phyloP scores from a whole-genome alignment of 2,329 filamentous ascomycete genomes.

The Parafenestella ontariensis region DNA sequence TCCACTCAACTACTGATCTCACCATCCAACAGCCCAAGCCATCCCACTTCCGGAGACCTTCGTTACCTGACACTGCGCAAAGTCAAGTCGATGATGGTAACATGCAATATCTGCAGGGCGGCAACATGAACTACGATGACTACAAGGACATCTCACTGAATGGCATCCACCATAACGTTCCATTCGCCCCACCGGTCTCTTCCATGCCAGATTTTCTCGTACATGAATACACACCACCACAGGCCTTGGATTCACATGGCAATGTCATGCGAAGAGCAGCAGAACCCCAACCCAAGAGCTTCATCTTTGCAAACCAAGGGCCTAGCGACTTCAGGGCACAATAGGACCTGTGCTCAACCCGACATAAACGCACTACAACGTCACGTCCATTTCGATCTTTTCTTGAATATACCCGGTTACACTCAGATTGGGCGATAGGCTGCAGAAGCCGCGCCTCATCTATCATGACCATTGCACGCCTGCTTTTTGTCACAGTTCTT shows the following conservation, averaged over 20 bases:
- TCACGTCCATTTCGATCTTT: not conserved
- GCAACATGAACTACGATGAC: constrained; percentile 39
- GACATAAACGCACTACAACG: no score
- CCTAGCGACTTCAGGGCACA: constrained; percentile 50
- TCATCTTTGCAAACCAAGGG: constrained; percentile 57
- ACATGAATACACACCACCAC: constrained; percentile 57
- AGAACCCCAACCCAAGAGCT: constrained; percentile 52
- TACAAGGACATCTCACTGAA: constrained; percentile 36
- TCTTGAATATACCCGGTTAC: constrained; percentile 3
- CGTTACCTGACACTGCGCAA: constrained; percentile 43
- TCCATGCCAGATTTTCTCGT: constrained; percentile 52
- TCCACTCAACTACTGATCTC: constrained; percentile 44
- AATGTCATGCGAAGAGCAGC: constrained; percentile 34
- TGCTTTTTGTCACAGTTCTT: not conserved
- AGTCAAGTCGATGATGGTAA: constrained; percentile 28
- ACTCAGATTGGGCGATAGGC: not conserved
- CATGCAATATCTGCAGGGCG: constrained; percentile 33
- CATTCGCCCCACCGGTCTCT: constrained; percentile 40
- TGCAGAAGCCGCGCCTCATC: not conserved
- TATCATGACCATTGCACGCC: not conserved
- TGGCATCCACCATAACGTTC: constrained; percentile 42
- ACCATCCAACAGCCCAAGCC: constrained; percentile 46
- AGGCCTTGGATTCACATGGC: constrained; percentile 45
- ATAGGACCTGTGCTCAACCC: not conserved
- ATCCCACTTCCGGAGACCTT: constrained; percentile 46